Conservation (phyloP, 495 filamentous ascomycete species). For the Hypoxylon intermedium region DNA sequence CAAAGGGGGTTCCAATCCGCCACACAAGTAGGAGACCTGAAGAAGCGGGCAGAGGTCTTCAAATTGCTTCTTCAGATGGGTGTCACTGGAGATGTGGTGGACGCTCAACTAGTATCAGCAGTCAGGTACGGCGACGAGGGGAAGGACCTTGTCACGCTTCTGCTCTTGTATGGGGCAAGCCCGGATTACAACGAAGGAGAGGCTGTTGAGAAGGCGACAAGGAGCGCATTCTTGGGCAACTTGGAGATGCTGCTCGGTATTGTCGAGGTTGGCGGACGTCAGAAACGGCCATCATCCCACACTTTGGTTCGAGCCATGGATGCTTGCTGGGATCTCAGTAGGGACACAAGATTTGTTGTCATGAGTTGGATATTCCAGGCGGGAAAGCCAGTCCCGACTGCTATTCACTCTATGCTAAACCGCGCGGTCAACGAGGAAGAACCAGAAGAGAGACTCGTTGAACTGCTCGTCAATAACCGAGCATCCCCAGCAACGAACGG, state of each 20-base stretch:
- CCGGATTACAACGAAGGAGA: constrained; percentile 55
- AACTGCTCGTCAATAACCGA: constrained; percentile 49
- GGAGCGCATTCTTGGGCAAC: constrained; percentile 50
- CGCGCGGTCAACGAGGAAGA: constrained; percentile 54
- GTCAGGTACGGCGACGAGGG: constrained; percentile 54
- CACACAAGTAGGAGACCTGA: constrained; percentile 49
- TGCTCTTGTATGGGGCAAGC: constrained; percentile 52
- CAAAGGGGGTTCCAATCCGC: constrained; percentile 54
- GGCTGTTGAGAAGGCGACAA: constrained; percentile 55
- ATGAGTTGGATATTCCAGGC: constrained; percentile 54
- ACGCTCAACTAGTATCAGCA: constrained; percentile 53
- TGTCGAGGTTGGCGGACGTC: constrained; percentile 33
- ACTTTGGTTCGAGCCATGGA: constrained; percentile 53
- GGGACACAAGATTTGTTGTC: constrained; percentile 51
- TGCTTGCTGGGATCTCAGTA: constrained; percentile 51
- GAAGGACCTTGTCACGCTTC: constrained; percentile 48
- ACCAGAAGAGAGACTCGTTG: constrained; percentile 50
- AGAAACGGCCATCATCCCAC: constrained; percentile 46
- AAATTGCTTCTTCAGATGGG: constrained; percentile 51
- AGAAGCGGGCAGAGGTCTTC: constrained; percentile 49
- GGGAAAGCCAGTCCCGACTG: constrained; percentile 48
- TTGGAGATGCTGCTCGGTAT: constrained; percentile 55
- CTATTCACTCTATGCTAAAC: constrained; percentile 50
- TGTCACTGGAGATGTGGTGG: constrained; percentile 50
- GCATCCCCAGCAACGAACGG: constrained; percentile 51